A percentile compares a stretch with the other conserved stretches of the same genome.
Evolutionary conservation across 495 filamentous ascomycete genomes (phyloP).

Genomic region (Neurospora sp.): DNA sequence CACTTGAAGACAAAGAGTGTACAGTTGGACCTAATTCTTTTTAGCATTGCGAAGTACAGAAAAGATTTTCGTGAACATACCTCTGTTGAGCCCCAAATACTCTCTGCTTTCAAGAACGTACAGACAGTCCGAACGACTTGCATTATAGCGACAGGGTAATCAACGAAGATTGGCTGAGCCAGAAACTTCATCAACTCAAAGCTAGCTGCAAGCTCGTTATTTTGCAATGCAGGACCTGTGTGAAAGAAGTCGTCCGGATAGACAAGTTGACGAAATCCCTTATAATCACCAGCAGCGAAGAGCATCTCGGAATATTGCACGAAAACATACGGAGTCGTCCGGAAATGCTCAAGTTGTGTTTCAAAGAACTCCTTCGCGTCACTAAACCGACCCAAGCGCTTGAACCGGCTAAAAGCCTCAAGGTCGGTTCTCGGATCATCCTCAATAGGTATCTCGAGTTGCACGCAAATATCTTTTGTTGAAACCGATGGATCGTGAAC

Average conservation of each 20-base stretch:
- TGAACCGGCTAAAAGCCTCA: constrained; percentile 14
- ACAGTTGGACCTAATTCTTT: constrained; percentile 2
- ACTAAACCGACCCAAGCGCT: constrained; percentile 12
- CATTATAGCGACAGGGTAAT: background rate
- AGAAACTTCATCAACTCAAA: constrained; percentile 6
- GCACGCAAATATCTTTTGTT: constrained; percentile 8
- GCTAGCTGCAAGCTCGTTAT: constrained; percentile 3
- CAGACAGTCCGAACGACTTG: background rate
- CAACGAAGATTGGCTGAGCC: background rate
- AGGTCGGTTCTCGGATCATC: constrained; percentile 12
- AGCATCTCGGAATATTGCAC: constrained; percentile 15
- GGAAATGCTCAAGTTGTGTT: constrained; percentile 1
- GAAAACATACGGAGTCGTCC: constrained; percentile 6
- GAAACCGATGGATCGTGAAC: constrained; percentile 10
- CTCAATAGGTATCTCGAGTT: constrained; percentile 7
- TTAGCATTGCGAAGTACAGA: background rate
- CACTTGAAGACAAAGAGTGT: constrained; percentile 3
- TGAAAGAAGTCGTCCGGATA: background rate
- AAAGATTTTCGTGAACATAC: background rate
- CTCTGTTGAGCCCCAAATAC: constrained; percentile 9
- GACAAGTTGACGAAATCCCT: background rate
- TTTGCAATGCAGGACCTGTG: background rate
- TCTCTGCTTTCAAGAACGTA: background rate
- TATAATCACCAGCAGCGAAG: constrained; percentile 10
- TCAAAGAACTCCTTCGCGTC: constrained; percentile 11